Percentiles rank a stretch among this genome's conserved stretches.
Conservation (phyloP, 257 asterid species). For the Solanum pimpinellifolium region DNA sequence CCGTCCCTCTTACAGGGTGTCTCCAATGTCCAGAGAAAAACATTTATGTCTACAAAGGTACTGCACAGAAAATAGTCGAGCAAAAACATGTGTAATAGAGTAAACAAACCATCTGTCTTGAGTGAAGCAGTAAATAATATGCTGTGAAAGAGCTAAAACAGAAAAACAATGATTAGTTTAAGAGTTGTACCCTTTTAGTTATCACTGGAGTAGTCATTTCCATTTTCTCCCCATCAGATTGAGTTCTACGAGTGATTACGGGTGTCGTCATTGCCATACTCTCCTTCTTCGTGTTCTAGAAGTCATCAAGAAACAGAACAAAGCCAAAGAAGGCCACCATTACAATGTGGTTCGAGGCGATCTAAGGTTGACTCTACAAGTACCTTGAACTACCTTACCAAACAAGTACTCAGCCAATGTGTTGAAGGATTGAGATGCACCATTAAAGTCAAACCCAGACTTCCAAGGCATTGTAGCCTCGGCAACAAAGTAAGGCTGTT, state of each 20-base stretch:
- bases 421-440: constrained; percentile 75
- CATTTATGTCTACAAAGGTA: not conserved
- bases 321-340: not conserved
- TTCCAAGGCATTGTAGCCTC: constrained; percentile 91
- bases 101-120: not conserved
- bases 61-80: not conserved
- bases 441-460: constrained; percentile 62
- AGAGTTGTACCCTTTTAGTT: constrained; percentile 43
- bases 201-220: constrained; percentile 91
- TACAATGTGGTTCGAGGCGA: not conserved
- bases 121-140: not conserved
- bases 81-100: not conserved
- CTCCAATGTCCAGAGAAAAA: not conserved
- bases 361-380: not conserved
- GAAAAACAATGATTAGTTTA: not conserved
- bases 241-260: constrained; percentile 46
- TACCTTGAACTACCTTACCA: constrained; percentile 72
- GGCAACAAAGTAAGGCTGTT: constrained; percentile 63
- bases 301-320: constrained; percentile 1
- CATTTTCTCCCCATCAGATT: constrained; percentile 63
- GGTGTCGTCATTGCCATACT: constrained; percentile 92
- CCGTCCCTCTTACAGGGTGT: not conserved
- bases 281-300: constrained; percentile 55
- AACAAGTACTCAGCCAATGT: constrained; percentile 77
- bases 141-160: not conserved